These are phyloP conservation scores for Trichoderma sp. DNA, from an alignment of 2,329 filamentous ascomycete species.

Conservation along the genomic window DNA sequence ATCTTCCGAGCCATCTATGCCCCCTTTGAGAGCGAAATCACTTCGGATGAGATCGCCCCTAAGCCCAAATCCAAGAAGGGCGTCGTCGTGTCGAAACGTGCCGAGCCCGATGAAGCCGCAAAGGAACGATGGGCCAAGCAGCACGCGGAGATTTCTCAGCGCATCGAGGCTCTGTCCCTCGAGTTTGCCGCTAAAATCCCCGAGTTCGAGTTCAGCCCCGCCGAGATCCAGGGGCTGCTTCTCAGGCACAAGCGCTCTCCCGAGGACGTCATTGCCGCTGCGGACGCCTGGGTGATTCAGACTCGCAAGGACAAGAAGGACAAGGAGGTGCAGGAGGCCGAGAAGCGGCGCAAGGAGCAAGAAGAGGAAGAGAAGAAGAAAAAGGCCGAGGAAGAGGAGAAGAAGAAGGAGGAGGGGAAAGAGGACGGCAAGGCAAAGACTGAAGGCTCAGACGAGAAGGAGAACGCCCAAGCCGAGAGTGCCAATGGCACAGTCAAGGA, in stretches of 20 bases:
- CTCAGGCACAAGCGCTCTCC: constrained; percentile 59
- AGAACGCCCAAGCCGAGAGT: neutral
- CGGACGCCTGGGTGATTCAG: constrained; percentile 53
- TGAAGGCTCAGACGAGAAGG: constrained; percentile 34
- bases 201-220: constrained; percentile 59
- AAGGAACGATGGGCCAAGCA: constrained; percentile 37
- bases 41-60: constrained; percentile 7
- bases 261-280: constrained; percentile 49
- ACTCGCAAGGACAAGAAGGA: constrained; percentile 54
- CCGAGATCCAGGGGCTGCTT: constrained; percentile 62
- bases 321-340: constrained; percentile 47
- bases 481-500: constrained; percentile 12
- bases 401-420: constrained; percentile 37
- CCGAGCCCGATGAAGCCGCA: constrained; percentile 38
- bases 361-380: constrained; percentile 40
- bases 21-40: constrained; percentile 47
- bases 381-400: constrained; percentile 38
- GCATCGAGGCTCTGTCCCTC: constrained; percentile 50
- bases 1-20: constrained; percentile 64
- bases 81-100: constrained; percentile 28
- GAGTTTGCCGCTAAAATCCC: constrained; percentile 57
- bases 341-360: constrained; percentile 45
- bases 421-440: constrained; percentile 31
- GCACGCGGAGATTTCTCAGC: constrained; percentile 43
- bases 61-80: constrained; percentile 23